These are phyloP conservation scores for Mycena indigotica DNA, from an alignment of 768 basidiomycete species.

Conservation along the genomic window DNA sequence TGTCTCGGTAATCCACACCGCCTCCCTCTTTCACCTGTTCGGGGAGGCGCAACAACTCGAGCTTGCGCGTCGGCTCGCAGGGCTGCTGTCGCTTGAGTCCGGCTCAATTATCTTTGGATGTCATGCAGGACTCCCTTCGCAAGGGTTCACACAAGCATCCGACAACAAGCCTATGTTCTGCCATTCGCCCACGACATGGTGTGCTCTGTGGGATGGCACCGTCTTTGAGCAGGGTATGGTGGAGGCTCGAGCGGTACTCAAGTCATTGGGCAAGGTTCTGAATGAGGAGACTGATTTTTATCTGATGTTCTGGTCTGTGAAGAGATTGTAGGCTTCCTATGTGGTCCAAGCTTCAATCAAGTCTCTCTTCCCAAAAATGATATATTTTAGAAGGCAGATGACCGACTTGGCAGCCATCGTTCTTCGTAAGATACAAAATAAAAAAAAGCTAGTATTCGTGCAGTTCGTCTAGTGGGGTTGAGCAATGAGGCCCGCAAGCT, in stretches of 20 bases:
- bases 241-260: constrained; percentile 30
- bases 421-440: not conserved
- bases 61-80: constrained; percentile 44
- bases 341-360: not conserved
- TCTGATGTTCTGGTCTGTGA: constrained; percentile 21
- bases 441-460: not conserved
- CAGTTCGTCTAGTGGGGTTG: not conserved
- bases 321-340: not conserved
- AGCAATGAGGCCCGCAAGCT: not conserved
- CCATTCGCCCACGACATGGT: constrained; percentile 41
- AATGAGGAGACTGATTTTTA: constrained; percentile 16
- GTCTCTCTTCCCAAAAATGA: not conserved
- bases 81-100: constrained; percentile 42
- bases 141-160: constrained; percentile 24
- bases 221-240: constrained; percentile 37
- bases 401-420: not conserved
- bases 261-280: constrained; percentile 16
- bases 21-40: constrained; percentile 59
- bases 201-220: constrained; percentile 37
- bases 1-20: constrained; percentile 51
- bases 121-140: constrained; percentile 37
- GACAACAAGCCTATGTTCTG: constrained; percentile 30
- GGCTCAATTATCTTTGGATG: constrained; percentile 52
- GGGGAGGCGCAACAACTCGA: constrained; percentile 38
- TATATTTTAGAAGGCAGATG: not conserved